Percentiles rank a stretch among this genome's conserved stretches.
phyloP scores from a whole-genome alignment of 1,139 yeast species.

The Pichia sp. region DNA sequence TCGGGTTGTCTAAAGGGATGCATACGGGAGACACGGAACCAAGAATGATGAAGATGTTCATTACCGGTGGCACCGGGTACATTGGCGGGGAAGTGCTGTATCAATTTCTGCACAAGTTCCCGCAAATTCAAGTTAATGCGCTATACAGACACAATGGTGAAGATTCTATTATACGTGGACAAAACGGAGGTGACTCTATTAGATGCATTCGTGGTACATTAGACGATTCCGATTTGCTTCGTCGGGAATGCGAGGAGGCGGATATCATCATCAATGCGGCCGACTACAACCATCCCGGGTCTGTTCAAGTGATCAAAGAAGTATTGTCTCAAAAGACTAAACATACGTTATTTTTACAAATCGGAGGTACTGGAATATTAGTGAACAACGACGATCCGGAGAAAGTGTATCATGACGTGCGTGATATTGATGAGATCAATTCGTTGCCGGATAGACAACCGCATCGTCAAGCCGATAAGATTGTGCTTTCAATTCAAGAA shows the following conservation, averaged over 20 bases:
- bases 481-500: slow-evolving; percentile 3
- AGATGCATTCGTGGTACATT: background rate
- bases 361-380: slow-evolving; percentile 3
- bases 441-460: background rate
- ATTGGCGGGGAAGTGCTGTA: slow-evolving; percentile 8
- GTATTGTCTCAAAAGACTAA: slow-evolving; percentile 1
- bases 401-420: slow-evolving; percentile 3
- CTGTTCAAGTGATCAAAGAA: background rate
- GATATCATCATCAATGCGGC: slow-evolving; percentile 9
- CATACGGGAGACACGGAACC: no score
- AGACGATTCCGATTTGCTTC: background rate
- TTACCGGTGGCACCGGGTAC: slow-evolving; percentile 5
- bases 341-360: slow-evolving; percentile 2
- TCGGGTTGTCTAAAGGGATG: no score
- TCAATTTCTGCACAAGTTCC: slow-evolving; percentile 3
- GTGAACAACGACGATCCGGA: background rate
- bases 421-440: slow-evolving; percentile 9
- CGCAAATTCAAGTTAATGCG: background rate
- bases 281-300: background rate
- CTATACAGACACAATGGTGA: background rate
- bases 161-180: background rate
- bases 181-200: background rate
- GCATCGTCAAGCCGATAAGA: slow-evolving; percentile 3
- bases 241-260: background rate
- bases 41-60: slow-evolving; percentile 3